Base-by-base conservation (phyloP, 345 rosid genomes). In the Garcia nutans region DNA sequence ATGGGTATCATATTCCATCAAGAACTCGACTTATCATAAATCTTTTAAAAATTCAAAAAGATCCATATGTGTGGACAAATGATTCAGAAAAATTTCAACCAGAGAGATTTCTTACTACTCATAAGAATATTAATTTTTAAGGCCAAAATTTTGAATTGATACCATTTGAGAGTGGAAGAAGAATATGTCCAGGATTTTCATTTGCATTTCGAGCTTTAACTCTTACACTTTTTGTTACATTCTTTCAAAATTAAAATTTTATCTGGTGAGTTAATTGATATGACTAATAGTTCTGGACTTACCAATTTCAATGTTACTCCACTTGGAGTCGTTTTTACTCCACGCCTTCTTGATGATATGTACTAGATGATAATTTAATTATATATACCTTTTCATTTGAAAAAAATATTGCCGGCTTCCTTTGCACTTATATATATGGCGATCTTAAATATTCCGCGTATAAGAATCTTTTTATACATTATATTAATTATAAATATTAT, bases 221-320 rank as follows among this genome's bases (percentile, higher is more conserved):
- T 0, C 23, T 71, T 10, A 3, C 13, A 0, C 52, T 74, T 10
- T 33, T 49, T 74, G 9, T 19, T 74, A 1, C 70, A 74, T n/a
- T 59, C 52, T 2, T 74, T 62, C 50, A 50, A 74, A 17, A 19
- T 74, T 20, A 11, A 41, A 20, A 63, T 28, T 20, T 16, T 59
- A 10, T 13, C 47, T 5, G 26, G 54, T n/a, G n/a, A 22, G 2
- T 70, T 52, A 28, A 28, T 74, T 65, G 76, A 77, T 19, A 66
- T 74, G 86, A 23, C 19, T 20, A 72, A 37, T 50, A 22, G 54
- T 0, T 20, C 56, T 10, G 84, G 84, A 17, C 0, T 77, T 13
- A 74, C 81, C 1, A 74, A 77, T 19, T 23, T 62, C 58, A 77
- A 74, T 71, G 65, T 54, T 13, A n/a, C 76, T 6, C 81, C 84